Conservation (phyloP, 768 basidiomycete species). For the Inosperma sp. region DNA sequence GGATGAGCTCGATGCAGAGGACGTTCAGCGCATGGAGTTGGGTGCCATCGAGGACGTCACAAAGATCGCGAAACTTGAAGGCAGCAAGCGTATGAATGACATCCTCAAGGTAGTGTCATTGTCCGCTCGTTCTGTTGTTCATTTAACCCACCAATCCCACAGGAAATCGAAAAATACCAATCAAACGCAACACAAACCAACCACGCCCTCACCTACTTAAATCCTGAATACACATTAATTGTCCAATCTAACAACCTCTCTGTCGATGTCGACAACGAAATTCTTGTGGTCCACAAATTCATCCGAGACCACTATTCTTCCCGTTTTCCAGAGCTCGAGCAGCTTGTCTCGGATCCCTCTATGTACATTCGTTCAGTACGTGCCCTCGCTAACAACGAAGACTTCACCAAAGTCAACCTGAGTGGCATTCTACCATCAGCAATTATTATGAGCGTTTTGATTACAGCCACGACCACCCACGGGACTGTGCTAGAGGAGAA, state of each 20-base stretch:
- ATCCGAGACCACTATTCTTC: constrained; percentile 95
- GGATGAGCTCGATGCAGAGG: constrained; percentile 92
- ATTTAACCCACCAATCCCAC: constrained; percentile 1
- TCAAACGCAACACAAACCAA: constrained; percentile 72
- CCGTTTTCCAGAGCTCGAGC: constrained; percentile 95
- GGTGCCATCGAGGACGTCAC: constrained; percentile 78
- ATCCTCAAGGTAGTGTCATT: constrained; percentile 60
- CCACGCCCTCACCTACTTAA: constrained; percentile 80
- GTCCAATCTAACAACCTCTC: constrained; percentile 97
- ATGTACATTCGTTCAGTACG: constrained; percentile 93
- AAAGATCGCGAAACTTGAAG: constrained; percentile 84
- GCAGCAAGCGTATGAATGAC: constrained; percentile 84
- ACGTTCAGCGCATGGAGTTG: constrained; percentile 93
- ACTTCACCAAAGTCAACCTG: constrained; percentile 82
- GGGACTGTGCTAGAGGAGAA: constrained; percentile 66
- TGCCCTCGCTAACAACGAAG: constrained; percentile 80
- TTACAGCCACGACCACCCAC: constrained; percentile 89
- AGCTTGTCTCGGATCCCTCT: constrained; percentile 84
- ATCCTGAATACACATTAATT: constrained; percentile 94
- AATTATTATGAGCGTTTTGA: constrained; percentile 91
- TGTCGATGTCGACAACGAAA: constrained; percentile 98
- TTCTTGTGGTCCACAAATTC: constrained; percentile 97
- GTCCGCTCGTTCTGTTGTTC: neutral
- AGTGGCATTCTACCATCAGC: constrained; percentile 78
- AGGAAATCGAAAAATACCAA: constrained; percentile 91